Evolutionary conservation across 345 rosid species (phyloP), one percentile per base, ranked within the genome.

Genomic region (Ailanthus altissimus): DNA sequence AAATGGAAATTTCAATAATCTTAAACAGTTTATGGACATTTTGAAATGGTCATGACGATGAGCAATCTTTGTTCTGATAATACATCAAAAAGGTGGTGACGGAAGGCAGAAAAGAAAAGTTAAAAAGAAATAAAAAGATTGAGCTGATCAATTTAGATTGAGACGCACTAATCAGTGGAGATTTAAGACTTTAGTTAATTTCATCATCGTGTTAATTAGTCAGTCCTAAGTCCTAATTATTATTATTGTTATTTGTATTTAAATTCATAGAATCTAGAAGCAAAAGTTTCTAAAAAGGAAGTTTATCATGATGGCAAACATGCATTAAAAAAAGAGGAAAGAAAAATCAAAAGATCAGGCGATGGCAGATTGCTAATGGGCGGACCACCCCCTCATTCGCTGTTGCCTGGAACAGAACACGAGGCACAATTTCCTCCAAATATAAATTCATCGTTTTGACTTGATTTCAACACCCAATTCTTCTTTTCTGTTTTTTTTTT

Each of bases 211-310:
- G 25, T 43, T 56, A 56, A 45, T 25, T 72, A 59, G 3, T 23
- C 57, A 59, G 3, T 23, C 57, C 67, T 73, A 45, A 46, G 9
- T 45, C 66, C 42, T 38, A 38, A 63, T 36, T 14, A 32, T 47
- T 50, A 49, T 74, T 32, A 20, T n/a, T n/a, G n/a, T n/a, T n/a
- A n/a, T n/a, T n/a, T n/a, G n/a, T n/a, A n/a, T 32, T 32, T 32
- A 32, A 74, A 50, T 36, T 54, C 45, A 32, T 63, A 63, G 70
- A 50, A 75, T 51, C 70, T 63, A 15, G 14, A 64, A 50, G 18
- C 21, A 61, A 74, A 75, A 38, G 70, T 21, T 28, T 0, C 15
- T 15, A 51, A 50, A 75, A 63, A 38, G 57, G 36, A 6, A 50
- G 1, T 32, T 1, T 21, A 50, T 26, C 66, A 63, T 38, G 60